Evolutionary conservation across 2,329 filamentous ascomycete species (phyloP).

Genomic region (Escovopsis weberi): DNA sequence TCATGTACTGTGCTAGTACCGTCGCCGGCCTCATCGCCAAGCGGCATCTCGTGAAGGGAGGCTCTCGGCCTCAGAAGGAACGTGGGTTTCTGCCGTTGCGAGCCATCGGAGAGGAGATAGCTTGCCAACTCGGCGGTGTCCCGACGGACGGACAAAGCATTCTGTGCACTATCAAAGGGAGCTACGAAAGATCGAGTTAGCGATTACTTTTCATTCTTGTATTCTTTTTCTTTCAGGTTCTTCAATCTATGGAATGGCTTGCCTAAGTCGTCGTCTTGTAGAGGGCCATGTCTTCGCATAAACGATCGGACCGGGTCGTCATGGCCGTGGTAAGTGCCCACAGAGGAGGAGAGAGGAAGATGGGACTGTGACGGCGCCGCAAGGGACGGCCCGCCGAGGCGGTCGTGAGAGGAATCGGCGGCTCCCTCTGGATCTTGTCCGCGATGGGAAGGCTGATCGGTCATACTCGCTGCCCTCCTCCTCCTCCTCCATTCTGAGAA

Average conservation of each 20-base stretch:
- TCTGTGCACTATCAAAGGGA: slow-evolving; percentile 53
- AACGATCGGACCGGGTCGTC: slow-evolving; percentile 59
- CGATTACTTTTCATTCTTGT: neutral
- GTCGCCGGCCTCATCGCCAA: slow-evolving; percentile 11
- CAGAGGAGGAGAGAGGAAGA: slow-evolving; percentile 25
- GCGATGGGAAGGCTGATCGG: slow-evolving; percentile 12
- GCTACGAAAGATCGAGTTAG: slow-evolving; percentile 17
- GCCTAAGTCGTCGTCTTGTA: slow-evolving; percentile 46
- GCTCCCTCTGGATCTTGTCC: slow-evolving; percentile 9
- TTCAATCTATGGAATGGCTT: slow-evolving; percentile 9
- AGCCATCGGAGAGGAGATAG: slow-evolving; percentile 57
- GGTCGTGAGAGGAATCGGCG: slow-evolving; percentile 14
- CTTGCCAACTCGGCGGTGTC: slow-evolving; percentile 78
- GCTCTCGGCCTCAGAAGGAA: slow-evolving; percentile 27
- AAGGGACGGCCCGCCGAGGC: slow-evolving; percentile 8
- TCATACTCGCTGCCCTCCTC: slow-evolving; percentile 24
- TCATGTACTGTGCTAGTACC: neutral
- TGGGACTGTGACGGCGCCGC: slow-evolving; percentile 5
- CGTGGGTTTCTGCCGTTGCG: slow-evolving; percentile 27
- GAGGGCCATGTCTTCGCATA: slow-evolving; percentile 42
- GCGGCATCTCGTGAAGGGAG: slow-evolving; percentile 14
- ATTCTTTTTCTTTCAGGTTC: too few species aligned
- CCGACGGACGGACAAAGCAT: slow-evolving; percentile 67
- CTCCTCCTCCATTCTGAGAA: slow-evolving; percentile 34
- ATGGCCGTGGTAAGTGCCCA: slow-evolving; percentile 24